phyloP scores from a whole-genome alignment of 2,329 filamentous ascomycete species.

The Claviceps cyperi region DNA sequence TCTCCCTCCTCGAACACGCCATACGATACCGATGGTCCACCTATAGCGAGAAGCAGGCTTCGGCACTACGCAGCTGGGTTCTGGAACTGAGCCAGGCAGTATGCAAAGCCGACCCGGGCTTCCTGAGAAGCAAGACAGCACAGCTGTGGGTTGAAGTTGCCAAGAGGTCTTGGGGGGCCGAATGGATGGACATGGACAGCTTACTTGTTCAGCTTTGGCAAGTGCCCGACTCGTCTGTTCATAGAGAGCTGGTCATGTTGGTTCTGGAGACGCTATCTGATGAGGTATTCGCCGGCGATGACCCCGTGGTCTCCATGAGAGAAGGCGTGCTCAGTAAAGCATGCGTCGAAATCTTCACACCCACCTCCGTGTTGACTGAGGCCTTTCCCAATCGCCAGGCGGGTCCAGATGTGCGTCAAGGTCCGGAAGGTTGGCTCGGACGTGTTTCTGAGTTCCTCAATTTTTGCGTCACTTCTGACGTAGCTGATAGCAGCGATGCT shows the following conservation, averaged over 20 bases:
- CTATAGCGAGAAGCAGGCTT: slow-evolving; percentile 53
- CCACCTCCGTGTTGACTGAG: slow-evolving; percentile 57
- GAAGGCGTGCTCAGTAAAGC: slow-evolving; percentile 76
- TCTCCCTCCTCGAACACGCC: slow-evolving; percentile 81
- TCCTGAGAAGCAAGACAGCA: slow-evolving; percentile 83
- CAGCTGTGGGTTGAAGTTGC: slow-evolving; percentile 91
- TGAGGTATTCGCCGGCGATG: slow-evolving; percentile 84
- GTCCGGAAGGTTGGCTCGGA: slow-evolving; percentile 74
- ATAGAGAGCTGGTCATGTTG: slow-evolving; percentile 76
- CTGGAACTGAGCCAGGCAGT: slow-evolving; percentile 63
- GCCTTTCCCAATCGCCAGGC: slow-evolving; percentile 60
- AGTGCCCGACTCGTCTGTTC: slow-evolving; percentile 41
- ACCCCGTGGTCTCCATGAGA: slow-evolving; percentile 68
- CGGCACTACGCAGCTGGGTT: slow-evolving; percentile 59
- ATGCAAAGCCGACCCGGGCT: slow-evolving; percentile 58
- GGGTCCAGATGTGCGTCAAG: slow-evolving; percentile 55
- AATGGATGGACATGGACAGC: slow-evolving; percentile 91
- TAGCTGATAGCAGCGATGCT: slow-evolving; percentile 51
- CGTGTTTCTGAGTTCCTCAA: slow-evolving; percentile 61
- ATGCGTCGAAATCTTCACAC: slow-evolving; percentile 88
- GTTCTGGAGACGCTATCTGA: slow-evolving; percentile 87
- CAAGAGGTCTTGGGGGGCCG: slow-evolving; percentile 80
- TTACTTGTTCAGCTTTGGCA: slow-evolving; percentile 76
- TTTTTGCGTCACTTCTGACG: slow-evolving; percentile 53
- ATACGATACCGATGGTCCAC: slow-evolving; percentile 74